Percentiles rank a stretch among this genome's conserved stretches.
Conservation (phyloP, 768 basidiomycete genomes). For the Trichaptum fuscoviolaceum region DNA sequence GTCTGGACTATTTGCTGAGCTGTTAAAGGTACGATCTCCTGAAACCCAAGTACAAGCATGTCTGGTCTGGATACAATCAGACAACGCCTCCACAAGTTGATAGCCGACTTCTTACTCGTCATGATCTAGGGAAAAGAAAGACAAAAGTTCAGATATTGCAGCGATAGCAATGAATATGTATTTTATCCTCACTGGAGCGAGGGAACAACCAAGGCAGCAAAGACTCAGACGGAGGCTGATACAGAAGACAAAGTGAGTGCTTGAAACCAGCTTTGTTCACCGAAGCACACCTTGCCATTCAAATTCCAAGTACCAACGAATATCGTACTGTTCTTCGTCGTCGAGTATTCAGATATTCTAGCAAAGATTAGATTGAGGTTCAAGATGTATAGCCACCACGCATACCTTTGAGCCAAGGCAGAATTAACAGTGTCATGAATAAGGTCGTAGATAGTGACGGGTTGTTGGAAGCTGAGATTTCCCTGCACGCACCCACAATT, state of each 20-base stretch:
- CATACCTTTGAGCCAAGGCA: conserved; percentile 64
- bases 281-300: conserved; percentile 68
- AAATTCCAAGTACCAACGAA: conserved; percentile 96
- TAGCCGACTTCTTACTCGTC: conserved; percentile 41
- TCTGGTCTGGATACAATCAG: conserved; percentile 56
- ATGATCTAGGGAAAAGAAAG: conserved; percentile 20
- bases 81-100: conserved; percentile 5
- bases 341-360: conserved; percentile 82
- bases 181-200: conserved; percentile 50
- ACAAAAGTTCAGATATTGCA: conserved; percentile 6
- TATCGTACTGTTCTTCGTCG: conserved; percentile 61
- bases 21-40: conserved; percentile 97
- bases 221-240: conserved; percentile 71
- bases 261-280: neutral
- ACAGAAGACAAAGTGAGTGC: conserved; percentile 8
- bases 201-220: conserved; percentile 91
- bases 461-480: conserved; percentile 81
- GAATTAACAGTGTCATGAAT: conserved; percentile 82
- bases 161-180: neutral
- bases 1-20: conserved; percentile 96
- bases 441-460: conserved; percentile 90
- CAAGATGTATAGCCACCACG: conserved; percentile 3
- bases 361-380: conserved; percentile 2
- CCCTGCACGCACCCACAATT: conserved; percentile 52
- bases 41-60: conserved; percentile 86